A percentile compares a stretch with the other conserved stretches of the same genome.
Evolutionary conservation across 768 basidiomycete genomes (phyloP).

Genomic region (Mycena venus): DNA sequence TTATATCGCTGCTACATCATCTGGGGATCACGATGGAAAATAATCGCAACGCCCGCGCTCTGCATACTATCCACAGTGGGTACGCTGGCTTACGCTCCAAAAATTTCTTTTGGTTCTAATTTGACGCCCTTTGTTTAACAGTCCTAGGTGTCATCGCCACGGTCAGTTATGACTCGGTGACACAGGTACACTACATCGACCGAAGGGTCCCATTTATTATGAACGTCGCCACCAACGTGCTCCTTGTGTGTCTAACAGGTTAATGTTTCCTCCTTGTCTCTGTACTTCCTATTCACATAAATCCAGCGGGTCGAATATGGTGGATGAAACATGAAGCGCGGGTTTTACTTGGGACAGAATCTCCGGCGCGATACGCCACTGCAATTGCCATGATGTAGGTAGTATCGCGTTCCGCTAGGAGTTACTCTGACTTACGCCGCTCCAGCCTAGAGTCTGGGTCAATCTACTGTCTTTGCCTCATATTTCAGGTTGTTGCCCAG

Average conservation of each 20-base stretch:
- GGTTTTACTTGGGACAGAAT: not conserved
- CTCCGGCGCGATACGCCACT: not conserved
- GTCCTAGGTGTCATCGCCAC: not conserved
- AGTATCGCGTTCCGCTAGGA: too few species aligned
- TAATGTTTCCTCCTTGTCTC: not conserved
- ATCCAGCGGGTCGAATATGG: not conserved
- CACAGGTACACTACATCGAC: not conserved
- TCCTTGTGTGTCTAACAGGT: not conserved
- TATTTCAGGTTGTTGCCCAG: not conserved
- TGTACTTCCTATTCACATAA: not conserved
- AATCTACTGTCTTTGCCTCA: not conserved
- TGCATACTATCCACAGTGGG: not conserved
- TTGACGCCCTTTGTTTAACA: not conserved
- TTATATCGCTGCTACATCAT: not conserved
- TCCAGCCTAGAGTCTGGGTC: not conserved
- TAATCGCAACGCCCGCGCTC: not conserved
- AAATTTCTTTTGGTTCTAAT: not conserved
- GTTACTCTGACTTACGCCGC: not conserved
- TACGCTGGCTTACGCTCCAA: not conserved
- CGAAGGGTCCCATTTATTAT: not conserved
- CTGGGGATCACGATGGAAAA: not conserved
- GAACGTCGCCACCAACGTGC: not conserved
- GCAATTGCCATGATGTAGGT: not conserved
- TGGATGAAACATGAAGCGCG: not conserved
- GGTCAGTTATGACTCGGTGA: not conserved